Evolutionary conservation across 768 basidiomycete species (phyloP), one percentile per base, ranked within the genome.

Genomic region (Tricholoma flavovirens): DNA sequence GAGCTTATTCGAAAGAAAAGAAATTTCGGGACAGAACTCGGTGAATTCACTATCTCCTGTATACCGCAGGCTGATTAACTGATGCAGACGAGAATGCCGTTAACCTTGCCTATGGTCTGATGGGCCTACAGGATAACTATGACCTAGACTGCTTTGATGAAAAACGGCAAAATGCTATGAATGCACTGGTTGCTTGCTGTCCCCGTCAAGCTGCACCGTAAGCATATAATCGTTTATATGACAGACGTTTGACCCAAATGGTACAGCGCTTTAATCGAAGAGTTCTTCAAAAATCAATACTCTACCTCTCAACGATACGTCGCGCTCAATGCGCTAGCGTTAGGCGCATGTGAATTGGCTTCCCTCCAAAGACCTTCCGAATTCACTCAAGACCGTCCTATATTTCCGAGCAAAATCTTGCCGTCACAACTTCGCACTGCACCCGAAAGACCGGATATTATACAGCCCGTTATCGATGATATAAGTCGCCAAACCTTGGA

Each of bases 201-300:
- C 97, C 97, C 1, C 73, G 74, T 24, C 84, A 83, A 54, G 84
- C 88, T 40, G 86, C 93, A 0, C 88, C 86, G 95, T 98, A 67
- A 64, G 93, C 81, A 14, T 21, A 21, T 15, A n/a, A 38, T 17
- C 6, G 32, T 45, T 33, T 6, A 14, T 14, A 22, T 53, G n/a
- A 32, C 49, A 21, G 7, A 26, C 45, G 21, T 21, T 30, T 58
- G 6, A 61, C 14, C 10, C 11, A 29, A 9, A 33, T 2, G 14
- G 46, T 54, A 9, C 65, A 97, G 95, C 3, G 79, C 83, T 32
- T 75, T 98, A 9, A 85, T 92, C 52, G 93, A 96, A 67, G 91
- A 97, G 65, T 95, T 93, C 70, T 99, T 98, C 75, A 86, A 86
- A 62, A 90, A 88, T 49, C 92, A 96, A 60, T 97, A 96, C 69